Evolutionary conservation across 1,139 yeast species (phyloP), one percentile per base, ranked within the genome.

Genomic region (Chernovozyma aurita): DNA sequence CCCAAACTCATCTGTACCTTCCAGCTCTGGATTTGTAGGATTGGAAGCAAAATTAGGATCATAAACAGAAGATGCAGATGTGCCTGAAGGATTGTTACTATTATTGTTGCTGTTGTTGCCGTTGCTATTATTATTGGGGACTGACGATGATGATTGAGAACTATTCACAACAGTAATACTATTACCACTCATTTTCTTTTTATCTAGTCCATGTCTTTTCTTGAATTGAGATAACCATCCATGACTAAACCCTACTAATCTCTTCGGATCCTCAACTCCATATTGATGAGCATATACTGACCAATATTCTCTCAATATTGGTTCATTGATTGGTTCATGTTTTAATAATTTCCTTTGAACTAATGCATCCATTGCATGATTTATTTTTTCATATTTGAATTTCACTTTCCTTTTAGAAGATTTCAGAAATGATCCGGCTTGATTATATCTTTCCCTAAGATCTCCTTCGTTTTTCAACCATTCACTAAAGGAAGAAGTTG

Each of bases 161-260:
- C 31, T 31, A 16, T 12, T 17, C 22, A 32, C 26, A 3, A 31
- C 27, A 21, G 40, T 18, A 9, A 34, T 12, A 15, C 35, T 33
- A 17, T 34, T 34, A 9, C 61, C 58, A 33, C 57, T 47, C 65
- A 61, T 59, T 37, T 66, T 49, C 35, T 61, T 60, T 42, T 62
- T 67, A 42, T 63, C 65, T 31, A 77, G 55, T 0, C 80, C 80
- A 46, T 76, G 80, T 37, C 82, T 55, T 46, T 74, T 76, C 49
- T 77, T 77, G 50, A 77, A 77, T 46, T 74, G 80, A 17, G 74
- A 62, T 31, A 77, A 55, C 83, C 83, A 77, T 6, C 83, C 83
- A 52, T 77, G 81, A 44, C 78, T 71, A 46, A 75, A 77, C 15
- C 70, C 65, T 28, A 63, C 68, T 38, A 73, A 53, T 36, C 83